Evolutionary conservation across 441 rosid genomes (phyloP).

Genomic region (Viola pubescens): DNA sequence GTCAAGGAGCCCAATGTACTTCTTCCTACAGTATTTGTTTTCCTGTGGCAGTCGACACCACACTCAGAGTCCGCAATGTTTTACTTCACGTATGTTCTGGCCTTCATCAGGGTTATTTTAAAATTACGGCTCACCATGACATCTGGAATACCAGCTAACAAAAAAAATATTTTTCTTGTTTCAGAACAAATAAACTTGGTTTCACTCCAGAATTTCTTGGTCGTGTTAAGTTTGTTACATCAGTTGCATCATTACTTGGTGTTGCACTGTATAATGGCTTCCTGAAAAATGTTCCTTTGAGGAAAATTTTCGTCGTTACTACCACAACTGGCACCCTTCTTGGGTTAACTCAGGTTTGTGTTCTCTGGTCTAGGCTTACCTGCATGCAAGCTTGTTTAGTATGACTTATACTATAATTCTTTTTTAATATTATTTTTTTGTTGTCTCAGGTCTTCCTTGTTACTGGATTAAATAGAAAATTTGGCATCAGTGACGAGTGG

Average conservation of each 20-base stretch:
- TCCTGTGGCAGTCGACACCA: slow-evolving; percentile 98
- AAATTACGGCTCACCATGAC: slow-evolving; percentile 10
- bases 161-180: slow-evolving; percentile 4
- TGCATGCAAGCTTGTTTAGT: slow-evolving; percentile 7
- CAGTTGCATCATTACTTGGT: slow-evolving; percentile 80
- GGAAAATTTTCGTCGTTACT: slow-evolving; percentile 71
- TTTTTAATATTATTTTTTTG: background rate
- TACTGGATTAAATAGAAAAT: slow-evolving; percentile 66
- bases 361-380: slow-evolving; percentile 6
- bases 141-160: background rate
- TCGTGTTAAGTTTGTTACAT: slow-evolving; percentile 84
- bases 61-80: slow-evolving; percentile 97
- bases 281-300: slow-evolving; percentile 67
- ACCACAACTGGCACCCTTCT: slow-evolving; percentile 70
- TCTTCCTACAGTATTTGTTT: slow-evolving; percentile 79
- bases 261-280: slow-evolving; percentile 91
- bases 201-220: slow-evolving; percentile 96
- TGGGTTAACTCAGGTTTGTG: slow-evolving; percentile 91
- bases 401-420: background rate
- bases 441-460: slow-evolving; percentile 69
- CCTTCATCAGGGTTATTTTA: background rate
- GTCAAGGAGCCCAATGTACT: slow-evolving; percentile 74
- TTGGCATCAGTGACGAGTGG: slow-evolving; percentile 95
- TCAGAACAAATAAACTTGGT: slow-evolving; percentile 90
- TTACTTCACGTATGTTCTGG: slow-evolving; percentile 70